phyloP scores from a whole-genome alignment of 257 asterid species.

The Ilex asprella region DNA sequence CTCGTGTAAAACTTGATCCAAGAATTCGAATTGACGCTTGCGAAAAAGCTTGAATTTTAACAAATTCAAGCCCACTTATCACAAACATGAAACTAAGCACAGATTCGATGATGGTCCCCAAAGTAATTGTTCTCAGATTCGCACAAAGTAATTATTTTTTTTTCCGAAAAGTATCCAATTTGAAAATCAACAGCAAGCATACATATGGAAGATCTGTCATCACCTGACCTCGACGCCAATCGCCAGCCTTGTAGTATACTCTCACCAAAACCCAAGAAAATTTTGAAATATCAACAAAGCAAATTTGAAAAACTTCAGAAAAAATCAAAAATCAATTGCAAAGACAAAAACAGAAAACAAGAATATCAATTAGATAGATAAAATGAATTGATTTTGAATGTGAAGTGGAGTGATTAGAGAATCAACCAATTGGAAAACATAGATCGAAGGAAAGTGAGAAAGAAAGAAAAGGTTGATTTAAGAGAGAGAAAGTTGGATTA shows the following conservation, averaged over 20 bases:
- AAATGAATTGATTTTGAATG: constrained; percentile 12
- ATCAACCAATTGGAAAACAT: constrained; percentile 7
- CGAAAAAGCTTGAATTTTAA: too few species aligned
- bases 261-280: constrained; percentile 22
- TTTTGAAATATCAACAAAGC: background rate
- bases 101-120: too few species aligned
- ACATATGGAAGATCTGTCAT: constrained; percentile 87
- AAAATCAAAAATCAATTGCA: constrained; percentile 9
- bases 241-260: constrained; percentile 53
- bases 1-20: too few species aligned
- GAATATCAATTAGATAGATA: background rate
- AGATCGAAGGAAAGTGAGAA: constrained; percentile 6
- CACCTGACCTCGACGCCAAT: constrained; percentile 40
- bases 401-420: constrained; percentile 1
- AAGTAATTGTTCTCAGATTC: too few species aligned
- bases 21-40: too few species aligned
- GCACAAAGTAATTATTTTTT: too few species aligned
- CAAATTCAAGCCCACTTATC: too few species aligned
- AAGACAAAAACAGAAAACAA: background rate
- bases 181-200: constrained; percentile 35
- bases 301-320: background rate
- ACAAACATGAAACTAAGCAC: too few species aligned
- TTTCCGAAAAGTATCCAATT: too few species aligned
- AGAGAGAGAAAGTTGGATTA: constrained; percentile 6
- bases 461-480: background rate